These are phyloP conservation scores for Halteria grandinella DNA, from an alignment of 73 alveolate genomes.

Conservation along the genomic window DNA sequence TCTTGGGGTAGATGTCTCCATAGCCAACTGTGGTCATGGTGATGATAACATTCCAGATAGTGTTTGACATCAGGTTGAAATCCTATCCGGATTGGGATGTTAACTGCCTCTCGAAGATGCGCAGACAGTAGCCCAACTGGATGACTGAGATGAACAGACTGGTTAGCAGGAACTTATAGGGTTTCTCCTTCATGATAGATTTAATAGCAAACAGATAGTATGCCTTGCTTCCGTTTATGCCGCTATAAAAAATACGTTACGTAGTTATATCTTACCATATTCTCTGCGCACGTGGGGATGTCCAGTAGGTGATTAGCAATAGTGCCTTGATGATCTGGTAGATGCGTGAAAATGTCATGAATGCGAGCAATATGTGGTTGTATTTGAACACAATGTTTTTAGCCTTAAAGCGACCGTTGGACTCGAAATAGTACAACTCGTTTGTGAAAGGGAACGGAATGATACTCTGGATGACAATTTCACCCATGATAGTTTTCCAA, in stretches of 20 bases:
- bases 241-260: constrained; percentile 1
- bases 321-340: constrained; percentile 18
- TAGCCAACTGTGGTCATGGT: constrained; percentile 96
- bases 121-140: constrained; percentile 58
- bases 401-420: constrained; percentile 9
- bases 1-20: constrained; percentile 97
- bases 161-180: constrained; percentile 55
- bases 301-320: constrained; percentile 43
- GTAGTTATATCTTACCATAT: constrained; percentile 23
- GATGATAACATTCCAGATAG: constrained; percentile 93
- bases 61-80: constrained; percentile 56
- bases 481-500: constrained; percentile 54
- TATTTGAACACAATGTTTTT: not conserved
- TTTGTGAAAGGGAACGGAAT: constrained; percentile 60
- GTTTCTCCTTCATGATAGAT: constrained; percentile 69
- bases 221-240: constrained; percentile 46
- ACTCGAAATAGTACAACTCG: constrained; percentile 27
- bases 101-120: constrained; percentile 67
- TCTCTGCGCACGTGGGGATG: constrained; percentile 43
- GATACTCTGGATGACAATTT: constrained; percentile 24
- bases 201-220: constrained; percentile 70
- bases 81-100: constrained; percentile 47
- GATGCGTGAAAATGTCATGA: constrained; percentile 38
- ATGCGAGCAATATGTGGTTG: constrained; percentile 16
- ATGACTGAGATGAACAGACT: constrained; percentile 56